Conservation (phyloP, 2,329 filamentous ascomycete species). For the Tricladium varicosporioides region DNA sequence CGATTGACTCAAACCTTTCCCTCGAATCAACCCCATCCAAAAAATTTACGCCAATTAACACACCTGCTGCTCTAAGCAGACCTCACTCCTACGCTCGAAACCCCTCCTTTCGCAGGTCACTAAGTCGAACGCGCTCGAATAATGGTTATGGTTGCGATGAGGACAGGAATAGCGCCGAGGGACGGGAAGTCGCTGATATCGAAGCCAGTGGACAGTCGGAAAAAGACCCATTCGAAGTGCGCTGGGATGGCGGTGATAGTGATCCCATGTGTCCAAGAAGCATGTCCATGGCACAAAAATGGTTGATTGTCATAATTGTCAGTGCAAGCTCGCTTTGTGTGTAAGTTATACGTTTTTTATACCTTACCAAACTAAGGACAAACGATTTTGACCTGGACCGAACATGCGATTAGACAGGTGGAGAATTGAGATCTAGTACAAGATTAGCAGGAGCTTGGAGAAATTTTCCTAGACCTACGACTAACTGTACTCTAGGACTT, state of each 20-base stretch:
- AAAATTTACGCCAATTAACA: conserved; percentile 25
- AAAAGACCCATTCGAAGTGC: conserved; percentile 62
- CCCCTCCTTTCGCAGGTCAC: conserved; percentile 6
- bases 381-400: neutral
- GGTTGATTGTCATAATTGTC: conserved; percentile 76
- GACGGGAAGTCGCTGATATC: conserved; percentile 20
- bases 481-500: conserved; percentile 55
- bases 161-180: conserved; percentile 9
- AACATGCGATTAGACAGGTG: neutral
- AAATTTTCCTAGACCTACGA: neutral
- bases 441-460: too few relatives aligned
- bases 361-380: neutral
- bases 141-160: conserved; percentile 36
- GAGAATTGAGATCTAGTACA: too few relatives aligned
- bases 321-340: conserved; percentile 75
- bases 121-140: conserved; percentile 27
- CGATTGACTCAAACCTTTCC: neutral
- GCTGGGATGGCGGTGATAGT: conserved; percentile 67
- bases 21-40: conserved; percentile 1
- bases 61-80: conserved; percentile 6
- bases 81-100: conserved; percentile 8
- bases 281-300: conserved; percentile 65
- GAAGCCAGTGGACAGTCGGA: conserved; percentile 19
- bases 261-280: conserved; percentile 76
- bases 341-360: conserved; percentile 51